phyloP scores from a whole-genome alignment of 2,329 filamentous ascomycete genomes.

The Aureobasidium sp. region DNA sequence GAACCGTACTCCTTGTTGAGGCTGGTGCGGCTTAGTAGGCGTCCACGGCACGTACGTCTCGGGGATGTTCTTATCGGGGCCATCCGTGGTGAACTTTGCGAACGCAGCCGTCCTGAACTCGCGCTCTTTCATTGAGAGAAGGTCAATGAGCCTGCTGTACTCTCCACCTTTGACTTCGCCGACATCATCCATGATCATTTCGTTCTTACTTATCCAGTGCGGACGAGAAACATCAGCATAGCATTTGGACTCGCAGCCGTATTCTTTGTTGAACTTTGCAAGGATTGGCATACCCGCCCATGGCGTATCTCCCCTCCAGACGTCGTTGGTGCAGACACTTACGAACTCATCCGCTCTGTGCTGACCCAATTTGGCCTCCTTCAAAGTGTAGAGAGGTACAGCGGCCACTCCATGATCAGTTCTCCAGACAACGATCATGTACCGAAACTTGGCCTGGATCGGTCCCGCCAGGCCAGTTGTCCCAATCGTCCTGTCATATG shows the following conservation, averaged over 20 bases:
- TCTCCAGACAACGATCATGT: background rate
- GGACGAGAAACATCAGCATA: background rate
- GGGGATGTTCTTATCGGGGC: background rate
- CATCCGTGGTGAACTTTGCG: background rate
- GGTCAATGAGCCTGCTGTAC: background rate
- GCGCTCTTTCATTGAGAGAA: background rate
- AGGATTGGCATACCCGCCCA: background rate
- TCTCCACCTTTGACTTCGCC: background rate
- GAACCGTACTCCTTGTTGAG: background rate
- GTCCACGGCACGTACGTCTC: background rate
- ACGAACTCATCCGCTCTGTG: background rate
- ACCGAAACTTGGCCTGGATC: background rate
- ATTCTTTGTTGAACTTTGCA: background rate
- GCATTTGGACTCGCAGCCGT: background rate
- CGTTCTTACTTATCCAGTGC: background rate
- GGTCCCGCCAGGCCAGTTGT: background rate
- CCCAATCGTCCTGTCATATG: background rate
- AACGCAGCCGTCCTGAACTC: background rate
- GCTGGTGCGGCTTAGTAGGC: background rate
- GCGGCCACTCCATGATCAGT: background rate
- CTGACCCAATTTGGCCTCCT: background rate
- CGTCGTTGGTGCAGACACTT: background rate
- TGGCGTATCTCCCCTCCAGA: background rate
- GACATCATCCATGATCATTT: background rate
- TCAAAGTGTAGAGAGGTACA: background rate